Conservation (phyloP, 2,329 filamentous ascomycete genomes). For the Pyrenophora tritici-repentis region DNA sequence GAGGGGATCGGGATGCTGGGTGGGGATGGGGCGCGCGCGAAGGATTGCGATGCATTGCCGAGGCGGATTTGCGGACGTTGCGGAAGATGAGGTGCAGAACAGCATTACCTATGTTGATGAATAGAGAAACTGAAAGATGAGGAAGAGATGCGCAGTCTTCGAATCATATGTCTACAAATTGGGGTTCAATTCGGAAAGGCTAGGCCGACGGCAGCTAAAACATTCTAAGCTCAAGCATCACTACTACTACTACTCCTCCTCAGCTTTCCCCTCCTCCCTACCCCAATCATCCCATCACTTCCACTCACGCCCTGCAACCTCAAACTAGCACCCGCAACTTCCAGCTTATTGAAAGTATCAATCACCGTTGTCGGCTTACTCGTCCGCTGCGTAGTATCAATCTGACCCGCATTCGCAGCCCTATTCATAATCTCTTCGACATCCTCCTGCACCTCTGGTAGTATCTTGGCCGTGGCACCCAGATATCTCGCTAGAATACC, state of each 20-base stretch:
- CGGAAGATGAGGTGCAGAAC: no score
- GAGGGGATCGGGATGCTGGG: no score
- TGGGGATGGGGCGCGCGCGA: no score
- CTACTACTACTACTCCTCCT: constrained; percentile 2
- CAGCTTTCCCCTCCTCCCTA: background rate
- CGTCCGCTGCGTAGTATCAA: constrained; percentile 4
- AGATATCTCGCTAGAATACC: constrained; percentile 35
- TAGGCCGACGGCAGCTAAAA: no score
- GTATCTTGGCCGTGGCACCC: constrained; percentile 28
- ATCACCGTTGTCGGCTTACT: constrained; percentile 11
- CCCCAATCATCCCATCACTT: constrained; percentile 22
- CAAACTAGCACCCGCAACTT: constrained; percentile 25
- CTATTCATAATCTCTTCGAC: constrained; percentile 17
- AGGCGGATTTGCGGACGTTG: no score
- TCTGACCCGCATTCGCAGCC: constrained; percentile 17
- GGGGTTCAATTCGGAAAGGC: no score
- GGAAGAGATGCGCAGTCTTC: no score
- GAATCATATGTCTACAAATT: no score
- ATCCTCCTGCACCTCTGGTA: constrained; percentile 23
- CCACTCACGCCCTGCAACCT: constrained; percentile 21
- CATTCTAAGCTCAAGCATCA: no score
- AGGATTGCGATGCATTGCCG: no score
- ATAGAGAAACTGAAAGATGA: no score
- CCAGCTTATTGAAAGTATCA: constrained; percentile 21
- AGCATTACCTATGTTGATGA: no score